Evolutionary conservation across 2,329 filamentous ascomycete species (phyloP), one percentile per base, ranked within the genome.

Genomic region (Neopestalotiopsis clavispora): DNA sequence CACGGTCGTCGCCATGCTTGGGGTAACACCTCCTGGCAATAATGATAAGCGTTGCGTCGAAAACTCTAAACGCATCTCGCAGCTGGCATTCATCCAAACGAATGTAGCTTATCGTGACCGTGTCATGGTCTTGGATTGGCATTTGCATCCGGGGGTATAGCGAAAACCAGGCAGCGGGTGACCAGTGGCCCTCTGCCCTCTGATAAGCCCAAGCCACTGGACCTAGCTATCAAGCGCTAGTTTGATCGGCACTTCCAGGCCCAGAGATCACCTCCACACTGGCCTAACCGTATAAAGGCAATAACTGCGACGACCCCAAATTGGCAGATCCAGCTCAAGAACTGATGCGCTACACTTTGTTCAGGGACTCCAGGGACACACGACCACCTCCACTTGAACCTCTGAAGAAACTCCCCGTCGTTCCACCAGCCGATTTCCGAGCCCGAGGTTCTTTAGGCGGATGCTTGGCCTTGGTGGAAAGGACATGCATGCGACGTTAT

Each of bases 401-500:
- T n/a, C 3, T 52, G 17, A 7, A n/a, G n/a, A 52, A 52, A 9
- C 5, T 20, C 45, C 45, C 45, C 17, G 45, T 20, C 17, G 45
- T n/a, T 17, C 14, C 45, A 38, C 6, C 34, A 6, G 23, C 34
- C 10, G 6, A 7, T 38, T 38, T 38, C 34, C 34, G 34, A 38
- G 34, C 34, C 34, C 34, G 34, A 38, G 57, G 23, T 28, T 59
- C 9, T 7, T 59, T 1, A 5, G 14, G 12, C 12, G 56, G 23
- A 7, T 4, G 30, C 23, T 20, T 30, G 23, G 57, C 1, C 6
- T 58, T 20, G 28, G 30, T 32, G 12, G n/a, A 12, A 40, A n/a
- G 32, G 34, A 38, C 28, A 76, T 75, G 75, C n/a, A 9, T 52
- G 45, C n/a, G 45, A 52, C 4, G 17, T 4, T 20, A 52, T 52